These are phyloP conservation scores for Phytophthora aleatoria DNA, from an alignment of 352 stramenopile genomes.

Conservation along the genomic window DNA sequence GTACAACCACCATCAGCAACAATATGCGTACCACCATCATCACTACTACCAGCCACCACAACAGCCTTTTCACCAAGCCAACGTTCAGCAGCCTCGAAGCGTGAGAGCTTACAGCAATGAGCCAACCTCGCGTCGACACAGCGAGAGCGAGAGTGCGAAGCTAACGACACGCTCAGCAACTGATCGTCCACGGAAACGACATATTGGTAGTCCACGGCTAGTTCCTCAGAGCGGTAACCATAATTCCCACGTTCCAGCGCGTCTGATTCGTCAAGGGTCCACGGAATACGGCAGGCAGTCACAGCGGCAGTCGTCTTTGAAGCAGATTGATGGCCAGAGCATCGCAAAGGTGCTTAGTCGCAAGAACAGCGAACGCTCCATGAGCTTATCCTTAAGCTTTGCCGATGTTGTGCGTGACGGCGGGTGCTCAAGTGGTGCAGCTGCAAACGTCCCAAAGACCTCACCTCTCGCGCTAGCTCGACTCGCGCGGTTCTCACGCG, in stretches of 20 bases:
- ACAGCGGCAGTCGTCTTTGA: slow-evolving; percentile 30
- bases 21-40: slow-evolving; percentile 41
- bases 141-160: slow-evolving; percentile 70
- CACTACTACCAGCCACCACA: slow-evolving; percentile 36
- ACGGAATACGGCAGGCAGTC: slow-evolving; percentile 15
- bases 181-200: slow-evolving; percentile 41
- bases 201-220: slow-evolving; percentile 52
- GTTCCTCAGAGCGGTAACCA: slow-evolving; percentile 32
- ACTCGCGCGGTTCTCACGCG: slow-evolving; percentile 48
- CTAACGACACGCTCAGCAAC: slow-evolving; percentile 63
- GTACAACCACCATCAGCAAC: slow-evolving; percentile 38
- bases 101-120: slow-evolving; percentile 36
- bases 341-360: slow-evolving; percentile 38
- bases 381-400: slow-evolving; percentile 90
- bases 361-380: slow-evolving; percentile 74
- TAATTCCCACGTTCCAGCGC: slow-evolving; percentile 12
- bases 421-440: slow-evolving; percentile 20
- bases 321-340: slow-evolving; percentile 29
- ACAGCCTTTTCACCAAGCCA: slow-evolving; percentile 34
- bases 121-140: slow-evolving; percentile 54
- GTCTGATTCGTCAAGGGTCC: slow-evolving; percentile 19
- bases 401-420: slow-evolving; percentile 82
- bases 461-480: slow-evolving; percentile 52
- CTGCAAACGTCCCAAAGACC: slow-evolving; percentile 39
- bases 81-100: slow-evolving; percentile 21